Evolutionary conservation across 2,329 filamentous ascomycete genomes (phyloP), one percentile per base, ranked within the genome.

Genomic region (Emericellopsis atlantica): DNA sequence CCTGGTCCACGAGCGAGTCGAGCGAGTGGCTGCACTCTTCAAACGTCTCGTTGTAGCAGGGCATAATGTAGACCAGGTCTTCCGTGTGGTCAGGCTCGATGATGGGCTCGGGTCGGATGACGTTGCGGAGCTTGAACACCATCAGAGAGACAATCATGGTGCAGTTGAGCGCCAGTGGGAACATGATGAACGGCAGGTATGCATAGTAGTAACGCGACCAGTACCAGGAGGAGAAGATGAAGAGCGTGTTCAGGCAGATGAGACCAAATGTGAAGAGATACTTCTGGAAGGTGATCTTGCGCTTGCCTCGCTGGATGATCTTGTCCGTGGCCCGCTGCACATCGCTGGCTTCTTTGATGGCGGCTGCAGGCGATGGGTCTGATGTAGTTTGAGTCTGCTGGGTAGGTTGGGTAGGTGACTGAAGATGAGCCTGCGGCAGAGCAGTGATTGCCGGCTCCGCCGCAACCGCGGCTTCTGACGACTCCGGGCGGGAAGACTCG

Each of bases 1-100:
- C 36, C 37, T 52, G 49, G 29, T 45, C 32, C 26, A 52, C 48
- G 6, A 52, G 36, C 48, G 61, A 16, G 55, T 65, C 10, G 51
- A 62, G 48, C 0, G 50, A 52, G 1, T 40, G 39, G 46, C 54
- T 40, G 53, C 54, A 48, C 43, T 66, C 61, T n/a, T 64, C 57
- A 4, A 52, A 42, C 0, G 56, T 63, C 45, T 66, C 62, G 39
- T 65, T 65, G 46, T 66, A 66, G 49, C 63, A 66, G 15, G 61
- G 61, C 40, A 66, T 52, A 10, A 65, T 46, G 39, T 61, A 51
- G 4, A 64, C 59, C 43, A 65, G 48, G 3, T 51, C 48, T 40
- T 64, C 61, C 0, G 54, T 52, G 4, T 48, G 48, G 6, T 46
- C 46, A 0, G 45, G 44, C 33, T 48, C 44, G 37, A 50, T 46